Evolutionary conservation across 805 yeast genomes (phyloP).

Genomic region (Lipomyces spencermartinsiae): DNA sequence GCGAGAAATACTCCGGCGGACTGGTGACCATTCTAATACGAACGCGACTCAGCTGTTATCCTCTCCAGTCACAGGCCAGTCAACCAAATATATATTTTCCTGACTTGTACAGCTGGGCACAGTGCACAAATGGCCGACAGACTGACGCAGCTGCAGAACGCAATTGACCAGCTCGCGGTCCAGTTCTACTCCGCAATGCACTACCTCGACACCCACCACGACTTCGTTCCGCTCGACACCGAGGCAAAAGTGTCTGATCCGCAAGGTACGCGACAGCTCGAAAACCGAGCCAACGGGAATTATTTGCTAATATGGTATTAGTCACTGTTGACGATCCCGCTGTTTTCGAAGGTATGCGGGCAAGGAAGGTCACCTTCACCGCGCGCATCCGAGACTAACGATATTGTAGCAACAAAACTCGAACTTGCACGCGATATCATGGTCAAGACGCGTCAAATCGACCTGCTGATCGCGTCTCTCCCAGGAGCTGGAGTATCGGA

Average conservation of each 20-base stretch:
- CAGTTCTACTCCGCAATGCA: constrained; percentile 41
- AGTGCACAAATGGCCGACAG: constrained; percentile 31
- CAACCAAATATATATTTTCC: neutral
- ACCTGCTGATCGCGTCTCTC: constrained; percentile 80
- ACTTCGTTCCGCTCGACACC: constrained; percentile 50
- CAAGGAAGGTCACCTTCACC: neutral
- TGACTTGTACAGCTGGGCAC: neutral
- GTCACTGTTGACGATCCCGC: constrained; percentile 31
- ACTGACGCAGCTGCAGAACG: constrained; percentile 41
- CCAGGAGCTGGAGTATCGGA: constrained; percentile 93
- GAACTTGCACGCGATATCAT: constrained; percentile 87
- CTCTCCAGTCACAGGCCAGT: too few relatives aligned
- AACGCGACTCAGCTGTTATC: too few relatives aligned
- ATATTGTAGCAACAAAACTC: constrained; percentile 54
- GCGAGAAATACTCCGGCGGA: too few relatives aligned
- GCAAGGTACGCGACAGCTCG: constrained; percentile 19
- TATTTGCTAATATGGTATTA: constrained; percentile 3
- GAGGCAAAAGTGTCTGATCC: constrained; percentile 34
- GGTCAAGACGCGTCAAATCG: constrained; percentile 82
- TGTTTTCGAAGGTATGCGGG: constrained; percentile 31
- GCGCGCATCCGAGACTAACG: neutral
- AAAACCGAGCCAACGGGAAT: neutral
- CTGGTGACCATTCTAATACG: too few relatives aligned
- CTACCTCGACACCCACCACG: constrained; percentile 55
- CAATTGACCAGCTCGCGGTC: constrained; percentile 41